Evolutionary conservation across 164 flowering plant species (phyloP).

Genomic region (Chimonanthus praecox): DNA sequence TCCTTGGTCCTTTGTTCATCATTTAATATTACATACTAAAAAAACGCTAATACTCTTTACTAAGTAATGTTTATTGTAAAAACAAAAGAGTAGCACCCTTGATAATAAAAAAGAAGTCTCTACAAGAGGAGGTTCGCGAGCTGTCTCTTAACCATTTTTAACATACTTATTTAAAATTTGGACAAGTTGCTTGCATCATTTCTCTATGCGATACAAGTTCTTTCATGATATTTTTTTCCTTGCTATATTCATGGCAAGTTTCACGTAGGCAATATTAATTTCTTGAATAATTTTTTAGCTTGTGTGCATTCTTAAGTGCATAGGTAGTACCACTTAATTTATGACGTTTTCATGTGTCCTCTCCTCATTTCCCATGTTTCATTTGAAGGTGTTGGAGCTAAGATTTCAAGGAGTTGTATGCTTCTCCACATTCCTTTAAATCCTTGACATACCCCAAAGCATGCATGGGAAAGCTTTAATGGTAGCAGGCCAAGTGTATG

Average conservation of each 20-base stretch:
- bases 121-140: not conserved
- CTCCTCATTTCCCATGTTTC: not conserved
- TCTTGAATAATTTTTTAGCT: not conserved
- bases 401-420: slow-evolving; percentile 55
- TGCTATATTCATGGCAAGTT: not conserved
- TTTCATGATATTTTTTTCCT: not conserved
- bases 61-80: too few relatives aligned
- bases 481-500: slow-evolving; percentile 77
- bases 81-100: not conserved
- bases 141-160: too few relatives aligned
- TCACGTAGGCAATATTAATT: not conserved
- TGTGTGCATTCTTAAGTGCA: not conserved
- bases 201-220: not conserved
- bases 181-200: not conserved
- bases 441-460: slow-evolving; percentile 33
- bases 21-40: too few relatives aligned
- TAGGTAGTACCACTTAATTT: not conserved
- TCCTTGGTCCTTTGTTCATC: too few relatives aligned
- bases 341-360: not conserved
- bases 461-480: slow-evolving; percentile 46
- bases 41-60: not conserved
- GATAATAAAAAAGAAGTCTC: not conserved
- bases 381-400: slow-evolving; percentile 63
- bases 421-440: slow-evolving; percentile 56
- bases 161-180: not conserved